Percentiles rank a stretch among this genome's conserved stretches.
Conservation (phyloP, 192 early-diverging fungal genomes). For the Umbelopsis sp. region DNA sequence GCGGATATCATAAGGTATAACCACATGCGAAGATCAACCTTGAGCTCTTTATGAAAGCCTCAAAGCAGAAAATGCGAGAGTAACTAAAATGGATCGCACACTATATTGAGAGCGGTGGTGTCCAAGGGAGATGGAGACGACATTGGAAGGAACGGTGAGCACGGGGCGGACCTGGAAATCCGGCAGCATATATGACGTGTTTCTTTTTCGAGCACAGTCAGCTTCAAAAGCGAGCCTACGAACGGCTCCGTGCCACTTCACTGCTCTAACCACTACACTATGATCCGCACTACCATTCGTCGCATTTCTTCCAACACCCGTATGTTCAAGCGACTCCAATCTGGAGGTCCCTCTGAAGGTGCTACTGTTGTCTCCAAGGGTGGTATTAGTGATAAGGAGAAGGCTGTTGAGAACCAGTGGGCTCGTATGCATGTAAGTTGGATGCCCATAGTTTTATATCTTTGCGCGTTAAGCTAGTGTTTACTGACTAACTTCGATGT, state of each 20-base stretch:
- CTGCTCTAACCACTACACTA: neutral
- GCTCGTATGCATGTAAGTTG: conserved; percentile 36
- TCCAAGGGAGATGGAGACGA: no score
- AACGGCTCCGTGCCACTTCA: neutral
- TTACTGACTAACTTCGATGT: neutral
- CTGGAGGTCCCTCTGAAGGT: conserved; percentile 23
- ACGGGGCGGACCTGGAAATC: neutral
- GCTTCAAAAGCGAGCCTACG: neutral
- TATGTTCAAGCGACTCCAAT: conserved; percentile 4
- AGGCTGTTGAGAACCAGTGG: conserved; percentile 43
- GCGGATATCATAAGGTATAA: no score
- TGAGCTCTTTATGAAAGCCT: no score
- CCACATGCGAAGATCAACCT: no score
- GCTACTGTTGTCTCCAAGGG: conserved; percentile 24
- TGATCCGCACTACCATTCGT: conserved; percentile 12
- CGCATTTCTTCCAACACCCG: conserved; percentile 14
- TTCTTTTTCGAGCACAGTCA: neutral
- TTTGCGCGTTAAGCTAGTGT: neutral
- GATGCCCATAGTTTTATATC: neutral
- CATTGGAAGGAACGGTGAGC: neutral
- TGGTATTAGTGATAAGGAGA: conserved; percentile 39
- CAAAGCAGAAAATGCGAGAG: no score
- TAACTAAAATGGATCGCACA: no score
- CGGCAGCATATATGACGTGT: neutral
- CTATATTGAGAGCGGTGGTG: no score